phyloP scores from a whole-genome alignment of 345 rosid species.

The Populus ilicifolia region DNA sequence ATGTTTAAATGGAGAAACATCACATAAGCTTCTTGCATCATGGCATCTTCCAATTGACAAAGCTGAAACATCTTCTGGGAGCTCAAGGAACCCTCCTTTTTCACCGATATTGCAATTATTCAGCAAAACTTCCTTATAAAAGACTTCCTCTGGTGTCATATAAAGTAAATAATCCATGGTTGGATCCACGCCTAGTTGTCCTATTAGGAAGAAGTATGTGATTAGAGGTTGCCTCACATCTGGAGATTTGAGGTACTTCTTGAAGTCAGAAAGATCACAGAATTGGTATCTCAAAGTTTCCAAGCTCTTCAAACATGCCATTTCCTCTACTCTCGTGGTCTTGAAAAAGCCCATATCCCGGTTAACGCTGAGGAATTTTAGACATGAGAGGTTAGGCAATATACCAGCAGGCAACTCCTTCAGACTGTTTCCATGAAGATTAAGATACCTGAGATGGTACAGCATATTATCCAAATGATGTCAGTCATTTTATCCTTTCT shows the following conservation, averaged over 20 bases:
- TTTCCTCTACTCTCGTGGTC: constrained; percentile 4
- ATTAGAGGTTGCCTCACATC: not conserved
- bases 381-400: constrained; percentile 1
- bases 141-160: not conserved
- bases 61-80: not conserved
- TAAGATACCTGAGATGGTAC: not conserved
- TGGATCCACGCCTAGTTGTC: not conserved
- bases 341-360: not conserved
- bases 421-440: not conserved
- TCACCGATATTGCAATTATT: not conserved
- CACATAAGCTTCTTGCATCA: not conserved
- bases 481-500: not conserved
- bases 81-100: not conserved
- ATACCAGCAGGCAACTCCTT: constrained; percentile 10
- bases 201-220: not conserved
- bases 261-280: not conserved
- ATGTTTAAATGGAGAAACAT: not conserved
- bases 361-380: constrained; percentile 3
- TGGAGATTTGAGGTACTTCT: not conserved
- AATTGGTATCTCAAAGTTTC: constrained; percentile 1
- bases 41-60: not conserved
- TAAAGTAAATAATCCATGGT: not conserved
- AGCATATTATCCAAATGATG: not conserved
- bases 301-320: constrained; percentile 7
- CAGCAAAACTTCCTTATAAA: not conserved